Conservation (phyloP, 2,329 filamentous ascomycete genomes). For the Ophiocordyceps australis region DNA sequence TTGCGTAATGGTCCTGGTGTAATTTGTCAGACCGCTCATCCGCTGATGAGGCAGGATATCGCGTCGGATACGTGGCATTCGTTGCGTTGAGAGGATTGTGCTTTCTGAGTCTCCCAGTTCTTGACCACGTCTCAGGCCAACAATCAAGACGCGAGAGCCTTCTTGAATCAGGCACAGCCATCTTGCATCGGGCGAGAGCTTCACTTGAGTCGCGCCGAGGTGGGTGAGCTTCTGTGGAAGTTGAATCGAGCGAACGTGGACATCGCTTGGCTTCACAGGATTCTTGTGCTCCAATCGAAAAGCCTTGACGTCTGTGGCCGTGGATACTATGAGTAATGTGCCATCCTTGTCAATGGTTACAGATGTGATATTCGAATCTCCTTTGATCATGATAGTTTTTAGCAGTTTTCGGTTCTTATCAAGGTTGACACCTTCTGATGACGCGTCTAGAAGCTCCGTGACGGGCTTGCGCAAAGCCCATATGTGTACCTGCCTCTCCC, state of each 20-base stretch:
- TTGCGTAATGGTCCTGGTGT: slow-evolving; percentile 59
- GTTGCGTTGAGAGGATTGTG: too few relatives aligned
- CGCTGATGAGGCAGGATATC: slow-evolving; percentile 33
- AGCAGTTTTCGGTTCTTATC: slow-evolving; percentile 45
- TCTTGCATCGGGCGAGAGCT: slow-evolving; percentile 49
- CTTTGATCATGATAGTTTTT: slow-evolving; percentile 48
- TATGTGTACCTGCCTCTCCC: slow-evolving; percentile 72
- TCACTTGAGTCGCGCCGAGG: slow-evolving; percentile 49
- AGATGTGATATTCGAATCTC: slow-evolving; percentile 70
- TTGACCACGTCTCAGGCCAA: slow-evolving; percentile 7
- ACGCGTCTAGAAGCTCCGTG: slow-evolving; percentile 22
- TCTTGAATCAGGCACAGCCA: slow-evolving; percentile 52
- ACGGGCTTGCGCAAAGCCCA: slow-evolving; percentile 43
- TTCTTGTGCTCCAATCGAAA: slow-evolving; percentile 46
- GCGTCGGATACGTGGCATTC: slow-evolving; percentile 32
- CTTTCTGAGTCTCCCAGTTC: slow-evolving; percentile 4
- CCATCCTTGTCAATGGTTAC: slow-evolving; percentile 55
- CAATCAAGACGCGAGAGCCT: slow-evolving; percentile 37
- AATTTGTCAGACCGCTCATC: slow-evolving; percentile 52
- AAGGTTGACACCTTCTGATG: slow-evolving; percentile 19
- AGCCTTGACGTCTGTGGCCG: slow-evolving; percentile 54
- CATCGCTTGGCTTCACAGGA: slow-evolving; percentile 30
- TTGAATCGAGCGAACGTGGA: slow-evolving; percentile 55
- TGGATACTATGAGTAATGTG: slow-evolving; percentile 58
- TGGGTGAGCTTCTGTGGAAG: slow-evolving; percentile 36